These are phyloP conservation scores for Verticillium dahliae DNA, from an alignment of 2,329 filamentous ascomycete genomes.

Conservation along the genomic window DNA sequence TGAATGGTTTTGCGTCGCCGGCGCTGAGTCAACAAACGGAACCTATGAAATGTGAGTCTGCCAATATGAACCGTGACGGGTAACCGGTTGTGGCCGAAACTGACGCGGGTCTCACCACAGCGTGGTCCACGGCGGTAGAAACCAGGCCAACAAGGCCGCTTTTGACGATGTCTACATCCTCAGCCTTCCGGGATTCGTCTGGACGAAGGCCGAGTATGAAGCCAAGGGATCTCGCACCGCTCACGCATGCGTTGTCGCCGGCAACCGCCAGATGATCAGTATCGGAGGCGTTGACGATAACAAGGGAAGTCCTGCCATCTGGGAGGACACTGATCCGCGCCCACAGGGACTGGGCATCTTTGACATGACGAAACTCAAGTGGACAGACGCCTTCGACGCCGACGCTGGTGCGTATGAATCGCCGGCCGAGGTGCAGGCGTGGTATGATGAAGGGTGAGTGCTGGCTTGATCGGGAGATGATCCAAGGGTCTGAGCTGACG, in stretches of 20 bases:
- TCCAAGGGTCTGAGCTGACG: neutral
- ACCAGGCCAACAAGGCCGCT: constrained; percentile 11
- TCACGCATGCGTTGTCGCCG: constrained; percentile 27
- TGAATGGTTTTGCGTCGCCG: constrained; percentile 25
- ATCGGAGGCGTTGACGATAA: constrained; percentile 26
- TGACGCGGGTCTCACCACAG: constrained; percentile 9
- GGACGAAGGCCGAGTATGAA: constrained; percentile 20
- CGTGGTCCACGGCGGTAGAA: constrained; percentile 28
- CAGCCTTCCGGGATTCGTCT: constrained; percentile 29
- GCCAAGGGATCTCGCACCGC: constrained; percentile 17
- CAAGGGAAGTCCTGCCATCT: constrained; percentile 12
- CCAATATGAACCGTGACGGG: no score
- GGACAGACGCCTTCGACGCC: constrained; percentile 25
- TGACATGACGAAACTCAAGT: constrained; percentile 28
- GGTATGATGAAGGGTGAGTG: constrained; percentile 20
- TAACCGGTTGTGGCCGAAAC: neutral
- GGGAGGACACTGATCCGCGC: constrained; percentile 24
- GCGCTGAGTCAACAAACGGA: constrained; percentile 20
- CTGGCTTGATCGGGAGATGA: no score
- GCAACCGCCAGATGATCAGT: constrained; percentile 30
- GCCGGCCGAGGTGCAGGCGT: constrained; percentile 21
- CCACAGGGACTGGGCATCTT: constrained; percentile 29
- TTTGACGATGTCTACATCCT: constrained; percentile 26
- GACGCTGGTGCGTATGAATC: constrained; percentile 25
- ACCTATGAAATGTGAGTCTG: constrained; percentile 27